A percentile compares a stretch with the other conserved stretches of the same genome.
Conservation (phyloP, 176 grass and related monocot species). For the Aegilops longissima region DNA sequence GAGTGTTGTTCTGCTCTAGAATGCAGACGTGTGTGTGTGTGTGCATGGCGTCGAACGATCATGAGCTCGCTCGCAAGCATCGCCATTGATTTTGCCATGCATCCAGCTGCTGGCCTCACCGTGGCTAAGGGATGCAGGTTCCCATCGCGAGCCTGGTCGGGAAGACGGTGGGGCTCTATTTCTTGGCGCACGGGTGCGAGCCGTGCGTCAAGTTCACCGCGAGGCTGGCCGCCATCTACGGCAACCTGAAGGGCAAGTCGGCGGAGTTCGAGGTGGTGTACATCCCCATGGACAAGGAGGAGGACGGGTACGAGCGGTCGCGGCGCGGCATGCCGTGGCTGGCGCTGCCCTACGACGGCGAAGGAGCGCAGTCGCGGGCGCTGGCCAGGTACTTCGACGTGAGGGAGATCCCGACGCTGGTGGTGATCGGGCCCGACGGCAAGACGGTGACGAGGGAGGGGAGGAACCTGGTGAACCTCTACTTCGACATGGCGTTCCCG, state of each 20-base stretch:
- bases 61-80: neutral
- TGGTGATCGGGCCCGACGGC: conserved; percentile 66
- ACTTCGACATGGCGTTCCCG: conserved; percentile 71
- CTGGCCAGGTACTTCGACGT: conserved; percentile 67
- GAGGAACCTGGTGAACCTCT: conserved; percentile 67
- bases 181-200: conserved; percentile 46
- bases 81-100: conserved; percentile 1
- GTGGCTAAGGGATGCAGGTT: conserved; percentile 59
- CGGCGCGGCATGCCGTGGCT: conserved; percentile 61
- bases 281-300: conserved; percentile 70
- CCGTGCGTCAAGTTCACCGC: conserved; percentile 59
- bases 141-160: conserved; percentile 50
- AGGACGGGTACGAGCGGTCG: conserved; percentile 46
- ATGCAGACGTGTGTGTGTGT: neutral
- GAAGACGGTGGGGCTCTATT: conserved; percentile 69
- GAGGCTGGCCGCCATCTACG: conserved; percentile 53
- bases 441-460: conserved; percentile 74
- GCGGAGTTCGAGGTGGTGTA: conserved; percentile 61
- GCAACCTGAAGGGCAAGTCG: conserved; percentile 35
- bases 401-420: conserved; percentile 58
- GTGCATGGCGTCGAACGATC: neutral
- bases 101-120: conserved; percentile 41
- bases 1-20: neutral
- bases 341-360: conserved; percentile 47
- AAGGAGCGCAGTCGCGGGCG: conserved; percentile 30